Base-by-base conservation (phyloP, 2,329 filamentous ascomycete genomes). In the Fusarium brachygibbosum region DNA sequence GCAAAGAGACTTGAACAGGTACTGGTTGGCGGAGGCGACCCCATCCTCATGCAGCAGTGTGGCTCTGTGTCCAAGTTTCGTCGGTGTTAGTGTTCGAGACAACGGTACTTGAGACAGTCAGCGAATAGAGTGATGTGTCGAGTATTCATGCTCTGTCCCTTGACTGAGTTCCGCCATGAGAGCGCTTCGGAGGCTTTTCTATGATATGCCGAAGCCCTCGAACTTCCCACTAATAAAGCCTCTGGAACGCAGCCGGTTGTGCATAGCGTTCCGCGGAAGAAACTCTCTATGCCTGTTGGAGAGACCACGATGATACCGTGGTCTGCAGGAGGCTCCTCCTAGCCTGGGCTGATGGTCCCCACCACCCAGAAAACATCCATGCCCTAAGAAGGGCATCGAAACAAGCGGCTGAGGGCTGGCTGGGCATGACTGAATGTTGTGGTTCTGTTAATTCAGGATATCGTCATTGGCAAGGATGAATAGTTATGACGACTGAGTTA, bases 381-480 rank as follows among this genome's bases (percentile, higher is more conserved):
- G 66, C 66, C 66, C 66, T 68, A 68, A 56, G 53, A 69, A 69
- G 44, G 40, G 29, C 34, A 51, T 62, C 66, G 66, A 69, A 69
- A 44, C 45, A 50, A 60, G 35, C 28, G 40, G 41, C 54, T 38
- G 46, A 69, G 57, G 51, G 64, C 37, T 52, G 51, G 51, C 37
- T 48, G 38, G n/a, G 17, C 23, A 61, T 52, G 58, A 29, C 46
- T 49, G 25, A 41, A 19, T 41, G 42, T 32, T 63, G 48, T 40
- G 51, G 56, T 40, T 60, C 38, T 60, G 51, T 38, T 51, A 35
- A 41, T 45, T 51, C 55, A 48, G 29, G 4, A 50, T 48, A 41
- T 62, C 51, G 60, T 66, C 65, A 50, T 62, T 69, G 54, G 17
- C 19, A 53, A 60, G 29, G 38, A 52, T 44, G 25, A 17, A 37